phyloP scores from a whole-genome alignment of 78 protist genomes.

The Ministeria vibrans region DNA sequence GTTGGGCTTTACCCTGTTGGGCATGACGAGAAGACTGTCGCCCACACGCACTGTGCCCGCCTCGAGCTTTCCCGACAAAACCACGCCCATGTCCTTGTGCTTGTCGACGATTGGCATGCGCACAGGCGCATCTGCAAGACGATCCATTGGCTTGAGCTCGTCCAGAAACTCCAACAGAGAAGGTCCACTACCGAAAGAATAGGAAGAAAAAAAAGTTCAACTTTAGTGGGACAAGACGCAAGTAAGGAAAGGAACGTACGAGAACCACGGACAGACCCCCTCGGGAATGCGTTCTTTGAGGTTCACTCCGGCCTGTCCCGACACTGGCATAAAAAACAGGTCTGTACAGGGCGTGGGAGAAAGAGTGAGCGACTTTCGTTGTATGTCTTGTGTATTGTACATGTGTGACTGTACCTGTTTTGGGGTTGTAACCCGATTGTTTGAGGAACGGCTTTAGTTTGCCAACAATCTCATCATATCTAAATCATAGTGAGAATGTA shows the following conservation, averaged over 20 bases:
- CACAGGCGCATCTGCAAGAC: constrained; percentile 50
- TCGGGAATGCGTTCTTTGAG: constrained; percentile 44
- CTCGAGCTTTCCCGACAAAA: constrained; percentile 84
- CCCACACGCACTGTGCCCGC: constrained; percentile 66
- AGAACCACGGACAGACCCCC: constrained; percentile 62
- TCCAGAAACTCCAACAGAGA: constrained; percentile 75
- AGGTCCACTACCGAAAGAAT: constrained; percentile 45
- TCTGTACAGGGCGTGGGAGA: constrained; percentile 8
- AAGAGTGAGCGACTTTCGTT: neutral
- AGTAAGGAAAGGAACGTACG: neutral
- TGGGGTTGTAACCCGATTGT: constrained; percentile 52
- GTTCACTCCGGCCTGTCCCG: constrained; percentile 77
- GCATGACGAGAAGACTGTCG: constrained; percentile 62
- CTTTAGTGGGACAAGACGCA: neutral
- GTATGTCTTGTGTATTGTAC: too few species aligned
- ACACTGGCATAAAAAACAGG: constrained; percentile 71
- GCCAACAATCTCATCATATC: constrained; percentile 18
- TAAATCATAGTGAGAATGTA: too few species aligned
- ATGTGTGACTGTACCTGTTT: constrained; percentile 23
- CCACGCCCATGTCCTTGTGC: constrained; percentile 75
- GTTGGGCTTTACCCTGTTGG: constrained; percentile 20
- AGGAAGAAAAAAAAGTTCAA: neutral
- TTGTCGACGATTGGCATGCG: constrained; percentile 78
- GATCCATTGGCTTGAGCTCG: constrained; percentile 32
- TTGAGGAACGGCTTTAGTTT: constrained; percentile 52